Evolutionary conservation across 129 eudicot genomes (phyloP).

Genomic region (Helianthus annuus): DNA sequence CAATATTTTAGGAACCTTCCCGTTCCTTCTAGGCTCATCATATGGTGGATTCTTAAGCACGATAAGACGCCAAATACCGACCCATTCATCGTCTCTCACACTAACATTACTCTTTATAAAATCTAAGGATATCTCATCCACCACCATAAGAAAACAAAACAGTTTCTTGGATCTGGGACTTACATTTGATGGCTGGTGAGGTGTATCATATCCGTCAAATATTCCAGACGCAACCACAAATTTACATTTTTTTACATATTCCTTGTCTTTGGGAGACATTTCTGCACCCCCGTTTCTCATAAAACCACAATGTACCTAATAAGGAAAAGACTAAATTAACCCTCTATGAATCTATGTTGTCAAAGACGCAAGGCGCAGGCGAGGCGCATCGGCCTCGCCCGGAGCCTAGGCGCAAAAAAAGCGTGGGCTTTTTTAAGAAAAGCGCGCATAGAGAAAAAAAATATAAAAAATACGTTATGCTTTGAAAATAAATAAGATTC

Average conservation of each 20-base stretch:
- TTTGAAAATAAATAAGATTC: too few relatives aligned
- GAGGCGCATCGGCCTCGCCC: too few relatives aligned
- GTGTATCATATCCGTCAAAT: slow-evolving; percentile 93
- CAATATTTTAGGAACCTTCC: slow-evolving; percentile 93
- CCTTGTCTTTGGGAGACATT: slow-evolving; percentile 71
- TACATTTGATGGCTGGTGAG: slow-evolving; percentile 92
- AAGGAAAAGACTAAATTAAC: slow-evolving; percentile 7
- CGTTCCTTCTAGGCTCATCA: slow-evolving; percentile 96
- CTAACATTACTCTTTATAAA: slow-evolving; percentile 76
- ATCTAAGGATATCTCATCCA: slow-evolving; percentile 75
- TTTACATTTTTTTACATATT: slow-evolving; percentile 72
- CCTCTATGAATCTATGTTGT: slow-evolving; percentile 3
- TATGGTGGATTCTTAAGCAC: slow-evolving; percentile 86
- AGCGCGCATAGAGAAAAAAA: too few relatives aligned
- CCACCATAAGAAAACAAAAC: slow-evolving; percentile 95
- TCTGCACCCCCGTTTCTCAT: slow-evolving; percentile 83
- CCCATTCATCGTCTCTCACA: slow-evolving; percentile 82
- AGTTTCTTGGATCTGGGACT: slow-evolving; percentile 71
- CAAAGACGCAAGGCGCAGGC: too few relatives aligned
- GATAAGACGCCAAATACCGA: slow-evolving; percentile 91
- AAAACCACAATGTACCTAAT: slow-evolving; percentile 96
- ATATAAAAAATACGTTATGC: too few relatives aligned
- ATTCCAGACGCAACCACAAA: slow-evolving; percentile 97
- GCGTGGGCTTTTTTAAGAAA: too few relatives aligned
- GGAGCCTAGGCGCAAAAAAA: too few relatives aligned